These are phyloP conservation scores for Hordeum pubiflorum DNA, from an alignment of 202 grass and related monocot genomes.

Conservation along the genomic window DNA sequence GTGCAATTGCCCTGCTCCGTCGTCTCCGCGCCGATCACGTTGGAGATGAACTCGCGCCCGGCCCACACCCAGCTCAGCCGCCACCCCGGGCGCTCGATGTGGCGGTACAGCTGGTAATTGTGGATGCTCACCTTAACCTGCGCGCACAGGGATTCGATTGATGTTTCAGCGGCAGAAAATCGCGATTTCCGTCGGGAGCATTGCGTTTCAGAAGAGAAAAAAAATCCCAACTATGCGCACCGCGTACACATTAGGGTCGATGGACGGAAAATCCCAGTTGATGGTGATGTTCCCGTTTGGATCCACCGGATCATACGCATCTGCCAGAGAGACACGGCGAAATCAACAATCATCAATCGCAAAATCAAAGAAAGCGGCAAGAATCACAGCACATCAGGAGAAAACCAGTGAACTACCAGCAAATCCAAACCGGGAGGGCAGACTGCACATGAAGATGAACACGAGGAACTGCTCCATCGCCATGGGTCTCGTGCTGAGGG, in stretches of 20 bases:
- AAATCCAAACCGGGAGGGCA: slow-evolving; percentile 15
- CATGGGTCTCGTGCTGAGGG: neutral
- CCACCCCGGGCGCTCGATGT: slow-evolving; percentile 69
- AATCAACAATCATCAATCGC: neutral
- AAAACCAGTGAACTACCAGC: neutral
- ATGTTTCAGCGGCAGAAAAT: neutral
- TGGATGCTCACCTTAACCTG: slow-evolving; percentile 60
- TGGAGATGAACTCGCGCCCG: slow-evolving; percentile 47
- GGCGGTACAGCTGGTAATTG: slow-evolving; percentile 75
- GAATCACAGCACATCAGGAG: neutral
- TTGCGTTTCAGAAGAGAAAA: neutral
- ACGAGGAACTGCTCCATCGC: neutral
- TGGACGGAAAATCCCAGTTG: slow-evolving; percentile 49
- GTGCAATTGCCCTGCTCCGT: slow-evolving; percentile 60
- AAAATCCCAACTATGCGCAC: slow-evolving; percentile 20
- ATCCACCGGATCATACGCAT: slow-evolving; percentile 57
- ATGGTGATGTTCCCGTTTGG: slow-evolving; percentile 60
- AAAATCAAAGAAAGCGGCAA: neutral
- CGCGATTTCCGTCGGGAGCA: neutral
- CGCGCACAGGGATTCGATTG: neutral
- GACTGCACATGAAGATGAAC: slow-evolving; percentile 2
- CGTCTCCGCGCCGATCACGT: slow-evolving; percentile 36
- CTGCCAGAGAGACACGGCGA: slow-evolving; percentile 7
- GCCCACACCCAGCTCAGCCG: slow-evolving; percentile 59
- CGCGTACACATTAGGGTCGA: slow-evolving; percentile 20